phyloP scores from a whole-genome alignment of 495 filamentous ascomycete species.

The Cryomyces minteri region DNA sequence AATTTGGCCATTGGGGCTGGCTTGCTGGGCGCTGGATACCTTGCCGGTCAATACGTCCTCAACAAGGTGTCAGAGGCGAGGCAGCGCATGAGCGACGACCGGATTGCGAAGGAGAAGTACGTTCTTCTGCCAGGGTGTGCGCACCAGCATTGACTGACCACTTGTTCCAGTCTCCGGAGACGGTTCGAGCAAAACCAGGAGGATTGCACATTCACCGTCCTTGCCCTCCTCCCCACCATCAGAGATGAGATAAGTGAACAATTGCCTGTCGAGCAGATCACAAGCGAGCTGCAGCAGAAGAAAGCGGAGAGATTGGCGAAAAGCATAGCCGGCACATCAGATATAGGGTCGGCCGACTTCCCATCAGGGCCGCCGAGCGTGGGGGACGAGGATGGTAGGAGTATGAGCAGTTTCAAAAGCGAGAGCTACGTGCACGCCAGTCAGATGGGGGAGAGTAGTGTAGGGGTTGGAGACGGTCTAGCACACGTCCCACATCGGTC shows the following conservation, averaged over 20 bases:
- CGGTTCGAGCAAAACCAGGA: constrained; percentile 98
- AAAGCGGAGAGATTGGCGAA: constrained; percentile 59
- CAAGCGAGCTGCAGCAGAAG: constrained; percentile 83
- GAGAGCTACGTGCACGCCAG: constrained; percentile 67
- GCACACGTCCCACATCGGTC: constrained; percentile 22
- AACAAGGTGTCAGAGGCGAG: constrained; percentile 79
- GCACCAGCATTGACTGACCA: no score
- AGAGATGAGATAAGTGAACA: constrained; percentile 75
- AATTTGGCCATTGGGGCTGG: constrained; percentile 74
- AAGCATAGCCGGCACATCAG: constrained; percentile 24
- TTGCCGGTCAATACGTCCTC: constrained; percentile 82
- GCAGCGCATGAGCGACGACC: constrained; percentile 87
- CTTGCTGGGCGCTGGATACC: constrained; percentile 73
- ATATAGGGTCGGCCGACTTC: constrained; percentile 37
- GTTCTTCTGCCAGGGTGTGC: constrained; percentile 9
- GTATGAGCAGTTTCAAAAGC: constrained; percentile 55
- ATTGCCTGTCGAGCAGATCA: constrained; percentile 75
- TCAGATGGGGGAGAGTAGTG: constrained; percentile 38
- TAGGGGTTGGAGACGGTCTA: constrained; percentile 15
- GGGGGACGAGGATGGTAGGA: constrained; percentile 68
- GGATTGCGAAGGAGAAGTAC: constrained; percentile 91
- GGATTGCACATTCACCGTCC: constrained; percentile 94
- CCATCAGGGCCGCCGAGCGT: constrained; percentile 59
- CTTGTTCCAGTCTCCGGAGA: constrained; percentile 51
- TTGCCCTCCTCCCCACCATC: constrained; percentile 82